These are phyloP conservation scores for Tilletia caries DNA, from an alignment of 1,284 basidiomycete species.

Conservation along the genomic window DNA sequence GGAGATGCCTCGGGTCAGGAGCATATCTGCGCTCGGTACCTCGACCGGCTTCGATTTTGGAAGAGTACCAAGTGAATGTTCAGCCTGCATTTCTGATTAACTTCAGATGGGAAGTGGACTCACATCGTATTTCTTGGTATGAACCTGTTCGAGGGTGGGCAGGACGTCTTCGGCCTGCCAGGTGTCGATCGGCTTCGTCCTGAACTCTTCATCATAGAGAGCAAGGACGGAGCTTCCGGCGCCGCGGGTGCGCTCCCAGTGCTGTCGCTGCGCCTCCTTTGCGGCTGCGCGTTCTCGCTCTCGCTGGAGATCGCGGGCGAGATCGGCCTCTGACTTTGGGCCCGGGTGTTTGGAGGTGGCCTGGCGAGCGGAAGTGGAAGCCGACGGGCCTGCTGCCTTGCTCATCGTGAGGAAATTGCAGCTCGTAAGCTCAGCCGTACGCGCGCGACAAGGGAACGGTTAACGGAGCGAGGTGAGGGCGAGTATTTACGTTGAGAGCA, in stretches of 20 bases:
- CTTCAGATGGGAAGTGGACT: no score
- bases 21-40: constrained; percentile 44
- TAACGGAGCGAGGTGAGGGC: no score
- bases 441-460: no score
- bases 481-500: no score
- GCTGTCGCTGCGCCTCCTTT: constrained; percentile 1
- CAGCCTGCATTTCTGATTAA: no score
- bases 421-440: no score
- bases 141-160: constrained; percentile 2
- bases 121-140: background rate
- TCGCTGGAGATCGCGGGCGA: background rate
- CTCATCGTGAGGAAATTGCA: no score
- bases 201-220: constrained; percentile 1
- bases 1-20: constrained; percentile 47
- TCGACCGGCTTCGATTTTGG: constrained; percentile 28
- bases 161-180: constrained; percentile 12
- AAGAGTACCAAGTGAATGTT: no score
- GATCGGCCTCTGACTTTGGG: constrained; percentile 2
- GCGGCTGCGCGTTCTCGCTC: constrained; percentile 7
- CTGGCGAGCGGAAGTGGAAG: no score
- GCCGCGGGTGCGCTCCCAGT: constrained; percentile 13
- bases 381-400: no score
- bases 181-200: background rate
- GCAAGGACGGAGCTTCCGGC: constrained; percentile 9
- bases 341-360: background rate